A percentile compares a stretch with the other conserved stretches of the same genome.
Evolutionary conservation across 345 rosid species (phyloP).

Genomic region (Pistacia integerrima): DNA sequence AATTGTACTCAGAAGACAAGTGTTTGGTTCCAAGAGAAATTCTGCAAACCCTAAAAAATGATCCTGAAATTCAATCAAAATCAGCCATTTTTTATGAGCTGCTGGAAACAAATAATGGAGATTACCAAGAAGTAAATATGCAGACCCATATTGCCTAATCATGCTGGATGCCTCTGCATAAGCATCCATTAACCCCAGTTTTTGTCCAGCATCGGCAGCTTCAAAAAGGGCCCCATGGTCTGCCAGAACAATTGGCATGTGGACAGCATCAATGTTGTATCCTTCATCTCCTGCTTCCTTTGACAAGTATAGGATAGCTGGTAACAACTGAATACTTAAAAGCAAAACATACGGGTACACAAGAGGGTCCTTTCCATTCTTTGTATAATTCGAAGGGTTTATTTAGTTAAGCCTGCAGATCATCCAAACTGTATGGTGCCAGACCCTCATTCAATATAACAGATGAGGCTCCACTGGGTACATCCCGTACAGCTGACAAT

Average conservation of each 20-base stretch:
- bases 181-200: constrained; percentile 83
- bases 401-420: constrained; percentile 91
- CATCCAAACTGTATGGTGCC: constrained; percentile 77
- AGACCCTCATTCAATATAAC: constrained; percentile 69
- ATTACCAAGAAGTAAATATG: constrained; percentile 73
- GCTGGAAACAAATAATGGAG: too few relatives aligned
- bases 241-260: constrained; percentile 74
- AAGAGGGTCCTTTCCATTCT: constrained; percentile 94
- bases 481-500: constrained; percentile 72
- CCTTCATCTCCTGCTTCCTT: constrained; percentile 86
- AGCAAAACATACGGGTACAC: constrained; percentile 93
- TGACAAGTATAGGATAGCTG: constrained; percentile 81
- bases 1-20: too few relatives aligned
- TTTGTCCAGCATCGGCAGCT: constrained; percentile 64
- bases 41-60: too few relatives aligned
- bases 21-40: too few relatives aligned
- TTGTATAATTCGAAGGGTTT: constrained; percentile 92
- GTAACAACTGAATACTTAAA: constrained; percentile 82
- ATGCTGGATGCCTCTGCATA: constrained; percentile 88
- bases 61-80: too few relatives aligned
- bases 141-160: constrained; percentile 90
- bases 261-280: constrained; percentile 80
- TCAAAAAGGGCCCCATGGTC: constrained; percentile 81
- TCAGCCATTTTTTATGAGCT: too few relatives aligned
- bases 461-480: constrained; percentile 59